phyloP scores from a whole-genome alignment of 2,329 filamentous ascomycete species.

The Chrysosporium queenslandicum region DNA sequence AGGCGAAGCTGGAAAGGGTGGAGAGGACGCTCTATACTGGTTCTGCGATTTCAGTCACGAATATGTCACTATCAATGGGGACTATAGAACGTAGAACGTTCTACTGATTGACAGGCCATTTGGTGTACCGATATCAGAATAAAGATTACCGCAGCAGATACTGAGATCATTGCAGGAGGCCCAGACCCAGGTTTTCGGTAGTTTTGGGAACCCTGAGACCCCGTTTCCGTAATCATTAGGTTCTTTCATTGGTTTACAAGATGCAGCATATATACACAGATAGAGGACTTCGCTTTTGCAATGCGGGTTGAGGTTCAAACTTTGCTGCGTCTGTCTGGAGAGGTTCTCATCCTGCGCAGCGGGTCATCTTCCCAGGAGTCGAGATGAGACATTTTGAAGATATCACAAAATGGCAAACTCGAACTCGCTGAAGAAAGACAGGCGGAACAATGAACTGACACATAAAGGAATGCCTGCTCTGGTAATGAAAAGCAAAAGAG shows the following conservation, averaged over 20 bases:
- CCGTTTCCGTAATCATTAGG: constrained; percentile 3
- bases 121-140: not conserved
- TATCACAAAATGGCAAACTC: not conserved
- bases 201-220: not conserved
- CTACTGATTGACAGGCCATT: not conserved
- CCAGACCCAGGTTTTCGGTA: too few relatives aligned
- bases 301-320: constrained; percentile 67
- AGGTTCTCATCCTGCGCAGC: constrained; percentile 66
- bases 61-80: constrained; percentile 60
- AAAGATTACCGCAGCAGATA: not conserved
- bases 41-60: constrained; percentile 61
- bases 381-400: constrained; percentile 64
- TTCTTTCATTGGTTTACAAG: not conserved
- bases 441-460: too few relatives aligned
- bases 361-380: constrained; percentile 93
- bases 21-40: constrained; percentile 50
- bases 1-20: constrained; percentile 33
- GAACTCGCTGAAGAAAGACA: too few relatives aligned
- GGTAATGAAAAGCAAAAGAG: constrained; percentile 1
- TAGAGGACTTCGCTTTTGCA: constrained; percentile 18
- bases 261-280: constrained; percentile 14
- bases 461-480: constrained; percentile 26
- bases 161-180: not conserved
- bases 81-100: constrained; percentile 48
- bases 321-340: constrained; percentile 63